phyloP scores from a whole-genome alignment of 202 grass and related monocot genomes.

The Panicum hallii region DNA sequence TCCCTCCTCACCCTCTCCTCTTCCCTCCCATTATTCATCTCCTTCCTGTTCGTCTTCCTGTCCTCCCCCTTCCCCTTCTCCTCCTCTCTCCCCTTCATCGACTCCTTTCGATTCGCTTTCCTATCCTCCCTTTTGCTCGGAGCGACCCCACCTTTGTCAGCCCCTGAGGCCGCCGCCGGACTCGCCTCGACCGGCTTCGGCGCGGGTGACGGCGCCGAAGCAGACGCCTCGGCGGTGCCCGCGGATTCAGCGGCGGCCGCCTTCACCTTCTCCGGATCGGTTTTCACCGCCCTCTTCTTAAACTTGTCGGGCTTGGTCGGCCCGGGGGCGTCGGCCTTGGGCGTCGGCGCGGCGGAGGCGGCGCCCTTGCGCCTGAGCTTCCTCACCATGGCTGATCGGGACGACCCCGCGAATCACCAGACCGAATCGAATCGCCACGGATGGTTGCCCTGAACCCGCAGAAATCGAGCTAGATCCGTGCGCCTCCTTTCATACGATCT shows the following conservation, averaged over 20 bases:
- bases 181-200: background rate
- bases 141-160: background rate
- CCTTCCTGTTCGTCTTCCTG: background rate
- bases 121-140: background rate
- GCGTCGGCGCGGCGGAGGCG: background rate
- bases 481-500: background rate
- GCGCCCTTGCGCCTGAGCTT: slow-evolving; percentile 45
- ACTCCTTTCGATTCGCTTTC: background rate
- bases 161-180: background rate
- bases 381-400: slow-evolving; percentile 56
- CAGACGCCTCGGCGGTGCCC: slow-evolving; percentile 5
- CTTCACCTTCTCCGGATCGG: slow-evolving; percentile 40
- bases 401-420: background rate
- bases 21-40: background rate
- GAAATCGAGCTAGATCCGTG: background rate
- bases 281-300: slow-evolving; percentile 44
- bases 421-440: slow-evolving; percentile 4
- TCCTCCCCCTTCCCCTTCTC: background rate
- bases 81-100: slow-evolving; percentile 27
- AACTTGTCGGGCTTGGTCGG: background rate
- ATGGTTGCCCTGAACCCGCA: background rate
- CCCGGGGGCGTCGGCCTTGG: slow-evolving; percentile 26
- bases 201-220: slow-evolving; percentile 20
- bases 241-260: background rate
- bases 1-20: background rate